These are phyloP conservation scores for Naematelia encephala DNA, from an alignment of 768 basidiomycete genomes.

Conservation along the genomic window DNA sequence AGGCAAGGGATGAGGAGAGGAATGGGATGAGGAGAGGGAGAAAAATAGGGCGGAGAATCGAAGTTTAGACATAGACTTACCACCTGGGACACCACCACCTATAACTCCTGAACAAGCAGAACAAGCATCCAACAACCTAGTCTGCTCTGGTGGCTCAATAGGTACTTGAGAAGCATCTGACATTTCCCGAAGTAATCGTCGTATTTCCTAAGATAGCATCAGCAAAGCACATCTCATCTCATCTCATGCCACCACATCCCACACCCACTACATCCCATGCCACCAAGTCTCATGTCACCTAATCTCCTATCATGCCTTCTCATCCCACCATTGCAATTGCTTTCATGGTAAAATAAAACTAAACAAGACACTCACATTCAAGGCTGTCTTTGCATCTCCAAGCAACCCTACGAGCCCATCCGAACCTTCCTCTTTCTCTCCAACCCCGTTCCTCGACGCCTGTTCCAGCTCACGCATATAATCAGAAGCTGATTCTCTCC, in stretches of 20 bases:
- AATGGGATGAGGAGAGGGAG: not conserved
- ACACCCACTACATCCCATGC: too few relatives aligned
- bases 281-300: too few relatives aligned
- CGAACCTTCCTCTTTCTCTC: not conserved
- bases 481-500: not conserved
- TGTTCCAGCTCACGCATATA: not conserved
- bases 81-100: conserved; percentile 94
- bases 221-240: too few relatives aligned
- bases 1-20: too few relatives aligned
- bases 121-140: conserved; percentile 73
- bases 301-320: too few relatives aligned
- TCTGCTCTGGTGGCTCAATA: conserved; percentile 88
- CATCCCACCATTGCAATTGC: not conserved
- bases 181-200: conserved; percentile 78
- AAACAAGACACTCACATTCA: not conserved
- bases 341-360: not conserved
- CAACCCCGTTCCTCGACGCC: not conserved
- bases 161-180: conserved; percentile 70
- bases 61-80: conserved; percentile 56
- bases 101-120: conserved; percentile 73
- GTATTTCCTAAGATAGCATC: conserved; percentile 65
- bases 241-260: too few relatives aligned
- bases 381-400: not conserved
- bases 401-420: not conserved
- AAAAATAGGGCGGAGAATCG: too few relatives aligned